Evolutionary conservation across 192 early-diverging fungal genomes (phyloP).

Genomic region (Coemansia sp.): DNA sequence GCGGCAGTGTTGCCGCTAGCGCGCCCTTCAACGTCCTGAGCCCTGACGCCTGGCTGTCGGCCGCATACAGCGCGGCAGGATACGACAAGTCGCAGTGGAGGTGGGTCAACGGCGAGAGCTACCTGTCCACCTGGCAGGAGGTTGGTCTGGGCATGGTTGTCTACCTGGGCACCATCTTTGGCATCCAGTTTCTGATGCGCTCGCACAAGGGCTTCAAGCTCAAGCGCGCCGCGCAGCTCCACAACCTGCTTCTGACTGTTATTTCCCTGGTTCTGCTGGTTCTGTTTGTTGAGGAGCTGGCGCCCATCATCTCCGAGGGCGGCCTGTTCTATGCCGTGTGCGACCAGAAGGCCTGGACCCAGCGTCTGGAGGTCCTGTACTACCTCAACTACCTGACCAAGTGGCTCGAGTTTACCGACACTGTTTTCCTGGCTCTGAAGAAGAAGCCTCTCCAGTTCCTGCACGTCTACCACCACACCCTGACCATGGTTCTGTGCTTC

Average conservation of each 20-base stretch:
- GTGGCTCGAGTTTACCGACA: slow-evolving; percentile 87
- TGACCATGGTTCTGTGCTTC: slow-evolving; percentile 85
- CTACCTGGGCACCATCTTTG: slow-evolving; percentile 78
- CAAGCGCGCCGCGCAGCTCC: slow-evolving; percentile 68
- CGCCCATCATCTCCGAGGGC: slow-evolving; percentile 63
- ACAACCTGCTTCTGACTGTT: slow-evolving; percentile 74
- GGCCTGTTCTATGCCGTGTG: slow-evolving; percentile 74
- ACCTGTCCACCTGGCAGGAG: slow-evolving; percentile 50
- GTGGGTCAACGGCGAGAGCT: slow-evolving; percentile 46
- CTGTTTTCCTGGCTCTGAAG: slow-evolving; percentile 78
- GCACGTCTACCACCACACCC: slow-evolving; percentile 89
- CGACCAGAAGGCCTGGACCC: slow-evolving; percentile 65
- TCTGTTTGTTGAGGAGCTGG: slow-evolving; percentile 71
- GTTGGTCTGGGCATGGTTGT: slow-evolving; percentile 46
- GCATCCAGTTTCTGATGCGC: slow-evolving; percentile 69
- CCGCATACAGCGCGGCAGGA: slow-evolving; percentile 29
- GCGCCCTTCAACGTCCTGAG: slow-evolving; percentile 26
- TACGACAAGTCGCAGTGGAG: slow-evolving; percentile 52
- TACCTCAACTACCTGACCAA: slow-evolving; percentile 93
- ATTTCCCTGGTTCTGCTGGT: slow-evolving; percentile 66
- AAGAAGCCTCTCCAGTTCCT: slow-evolving; percentile 88
- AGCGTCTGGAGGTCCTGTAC: slow-evolving; percentile 77
- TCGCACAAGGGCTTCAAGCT: slow-evolving; percentile 65
- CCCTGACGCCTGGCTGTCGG: slow-evolving; percentile 40
- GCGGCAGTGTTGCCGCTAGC: slow-evolving; percentile 2